Evolutionary conservation across 768 basidiomycete genomes (phyloP).

Genomic region (Pulveroboletus ravenelii): DNA sequence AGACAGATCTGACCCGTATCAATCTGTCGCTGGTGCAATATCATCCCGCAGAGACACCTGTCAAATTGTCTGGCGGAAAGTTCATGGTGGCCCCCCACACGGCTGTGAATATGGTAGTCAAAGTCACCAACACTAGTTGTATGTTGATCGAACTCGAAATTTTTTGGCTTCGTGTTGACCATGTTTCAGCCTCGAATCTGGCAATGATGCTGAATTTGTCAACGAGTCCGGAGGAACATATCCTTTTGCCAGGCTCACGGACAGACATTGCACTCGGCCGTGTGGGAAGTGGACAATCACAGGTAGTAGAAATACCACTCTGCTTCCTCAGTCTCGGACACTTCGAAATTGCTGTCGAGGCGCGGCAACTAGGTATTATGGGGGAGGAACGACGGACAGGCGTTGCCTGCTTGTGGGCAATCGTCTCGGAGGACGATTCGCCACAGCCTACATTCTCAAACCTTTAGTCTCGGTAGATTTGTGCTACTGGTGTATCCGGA

Average conservation of each 20-base stretch:
- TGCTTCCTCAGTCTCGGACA: constrained; percentile 71
- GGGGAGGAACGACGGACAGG: constrained; percentile 20
- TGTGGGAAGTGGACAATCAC: constrained; percentile 51
- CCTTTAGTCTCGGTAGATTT: not conserved
- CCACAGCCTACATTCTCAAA: not conserved
- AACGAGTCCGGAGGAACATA: constrained; percentile 55
- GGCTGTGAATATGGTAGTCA: constrained; percentile 55
- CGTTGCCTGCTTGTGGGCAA: constrained; percentile 13
- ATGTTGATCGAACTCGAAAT: constrained; percentile 27
- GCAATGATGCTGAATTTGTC: constrained; percentile 51
- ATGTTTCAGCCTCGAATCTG: constrained; percentile 43
- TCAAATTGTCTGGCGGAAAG: constrained; percentile 31
- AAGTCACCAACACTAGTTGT: constrained; percentile 66
- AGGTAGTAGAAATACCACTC: constrained; percentile 50
- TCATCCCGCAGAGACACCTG: constrained; percentile 16
- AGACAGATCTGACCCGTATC: constrained; percentile 61
- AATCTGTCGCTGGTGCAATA: constrained; percentile 45
- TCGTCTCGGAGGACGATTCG: constrained; percentile 12
- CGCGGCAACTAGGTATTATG: constrained; percentile 22
- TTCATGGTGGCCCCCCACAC: constrained; percentile 53
- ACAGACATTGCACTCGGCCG: constrained; percentile 59
- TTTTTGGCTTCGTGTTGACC: constrained; percentile 6
- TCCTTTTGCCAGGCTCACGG: constrained; percentile 66
- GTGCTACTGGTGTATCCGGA: not conserved
- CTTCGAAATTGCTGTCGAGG: constrained; percentile 47